Evolutionary conservation across 192 early-diverging fungal genomes (phyloP).

Genomic region (Gamsiella multidivaricata): DNA sequence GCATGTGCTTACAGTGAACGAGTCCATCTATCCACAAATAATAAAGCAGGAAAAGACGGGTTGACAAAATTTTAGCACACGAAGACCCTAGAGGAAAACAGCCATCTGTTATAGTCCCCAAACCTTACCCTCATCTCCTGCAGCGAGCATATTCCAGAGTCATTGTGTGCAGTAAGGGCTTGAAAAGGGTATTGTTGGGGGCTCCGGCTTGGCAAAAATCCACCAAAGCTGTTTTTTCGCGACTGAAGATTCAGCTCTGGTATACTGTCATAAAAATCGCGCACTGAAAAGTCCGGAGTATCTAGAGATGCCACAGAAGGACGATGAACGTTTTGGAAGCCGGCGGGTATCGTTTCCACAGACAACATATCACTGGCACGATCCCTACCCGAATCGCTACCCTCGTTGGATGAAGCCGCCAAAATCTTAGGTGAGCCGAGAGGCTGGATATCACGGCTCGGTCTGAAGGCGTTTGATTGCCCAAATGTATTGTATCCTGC

Average conservation of each 20-base stretch:
- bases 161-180: neutral
- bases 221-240: slow-evolving; percentile 23
- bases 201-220: neutral
- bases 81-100: too few relatives aligned
- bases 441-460: slow-evolving; percentile 15
- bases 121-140: slow-evolving; percentile 7
- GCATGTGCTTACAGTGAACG: slow-evolving; percentile 33
- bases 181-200: slow-evolving; percentile 2
- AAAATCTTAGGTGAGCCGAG: slow-evolving; percentile 9
- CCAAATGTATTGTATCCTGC: slow-evolving; percentile 20
- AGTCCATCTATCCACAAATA: slow-evolving; percentile 20
- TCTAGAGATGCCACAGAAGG: neutral
- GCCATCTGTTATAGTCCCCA: neutral
- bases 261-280: neutral
- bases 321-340: neutral
- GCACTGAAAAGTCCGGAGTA: neutral
- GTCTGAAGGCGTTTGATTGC: neutral
- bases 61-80: neutral
- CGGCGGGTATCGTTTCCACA: neutral
- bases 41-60: neutral
- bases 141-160: neutral
- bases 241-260: slow-evolving; percentile 8
- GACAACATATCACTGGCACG: slow-evolving; percentile 13
- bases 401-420: slow-evolving; percentile 3
- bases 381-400: too few relatives aligned